These are phyloP conservation scores for Scolecobasidium constrictum DNA, from an alignment of 2,329 filamentous ascomycete species.

Conservation along the genomic window DNA sequence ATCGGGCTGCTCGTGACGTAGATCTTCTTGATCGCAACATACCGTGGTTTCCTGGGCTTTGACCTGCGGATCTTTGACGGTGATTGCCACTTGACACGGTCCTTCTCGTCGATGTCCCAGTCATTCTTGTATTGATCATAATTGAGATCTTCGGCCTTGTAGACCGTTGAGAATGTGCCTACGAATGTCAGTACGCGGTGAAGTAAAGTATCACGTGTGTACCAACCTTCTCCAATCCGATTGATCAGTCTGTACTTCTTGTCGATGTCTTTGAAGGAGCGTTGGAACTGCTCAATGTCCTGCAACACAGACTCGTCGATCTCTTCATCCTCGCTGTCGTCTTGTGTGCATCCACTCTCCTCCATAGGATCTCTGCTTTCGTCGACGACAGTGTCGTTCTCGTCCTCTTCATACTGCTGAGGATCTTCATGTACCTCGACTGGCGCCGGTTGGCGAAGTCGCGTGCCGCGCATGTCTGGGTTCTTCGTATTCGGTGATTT, in stretches of 20 bases:
- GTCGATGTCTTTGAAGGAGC: constrained; percentile 73
- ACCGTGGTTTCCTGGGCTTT: constrained; percentile 50
- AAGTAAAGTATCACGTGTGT: constrained; percentile 12
- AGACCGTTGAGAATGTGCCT: constrained; percentile 98
- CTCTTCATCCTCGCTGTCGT: constrained; percentile 37
- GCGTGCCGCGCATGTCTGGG: neutral
- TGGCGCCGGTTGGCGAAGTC: constrained; percentile 1
- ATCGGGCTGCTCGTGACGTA: constrained; percentile 94
- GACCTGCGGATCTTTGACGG: constrained; percentile 46
- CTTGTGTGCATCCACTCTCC: constrained; percentile 37
- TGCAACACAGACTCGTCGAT: constrained; percentile 61
- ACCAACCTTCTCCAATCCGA: constrained; percentile 83
- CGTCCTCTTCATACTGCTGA: constrained; percentile 15
- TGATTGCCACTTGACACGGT: constrained; percentile 55
- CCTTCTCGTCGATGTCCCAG: constrained; percentile 67
- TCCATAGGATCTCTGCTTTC: constrained; percentile 39
- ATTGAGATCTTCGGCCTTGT: constrained; percentile 89
- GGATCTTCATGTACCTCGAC: constrained; percentile 6
- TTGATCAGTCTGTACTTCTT: constrained; percentile 85
- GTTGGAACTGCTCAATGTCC: constrained; percentile 79
- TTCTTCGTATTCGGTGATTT: neutral
- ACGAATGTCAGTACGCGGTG: too few relatives aligned
- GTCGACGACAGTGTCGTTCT: constrained; percentile 28
- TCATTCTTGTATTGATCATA: constrained; percentile 76
- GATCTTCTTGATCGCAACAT: constrained; percentile 97